These are phyloP conservation scores for Xerocomus minutiporus DNA, from an alignment of 1,284 basidiomycete genomes.

Conservation along the genomic window DNA sequence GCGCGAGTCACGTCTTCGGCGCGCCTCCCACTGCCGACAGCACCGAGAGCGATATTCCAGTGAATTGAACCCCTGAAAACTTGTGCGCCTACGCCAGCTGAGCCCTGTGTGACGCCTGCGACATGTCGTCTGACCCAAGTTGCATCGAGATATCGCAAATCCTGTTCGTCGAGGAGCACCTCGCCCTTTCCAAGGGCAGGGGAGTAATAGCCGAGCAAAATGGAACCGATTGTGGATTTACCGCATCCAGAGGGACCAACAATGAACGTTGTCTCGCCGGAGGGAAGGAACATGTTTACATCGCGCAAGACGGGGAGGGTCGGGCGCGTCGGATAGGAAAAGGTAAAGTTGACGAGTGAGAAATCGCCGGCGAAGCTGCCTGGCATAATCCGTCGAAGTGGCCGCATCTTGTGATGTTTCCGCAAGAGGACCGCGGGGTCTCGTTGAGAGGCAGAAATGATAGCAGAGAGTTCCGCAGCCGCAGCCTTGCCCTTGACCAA, in stretches of 20 bases:
- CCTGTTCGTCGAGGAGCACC: constrained; percentile 81
- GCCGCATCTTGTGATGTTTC: constrained; percentile 22
- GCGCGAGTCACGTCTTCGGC: constrained; percentile 53
- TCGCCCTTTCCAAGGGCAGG: constrained; percentile 47
- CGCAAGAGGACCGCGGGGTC: constrained; percentile 8
- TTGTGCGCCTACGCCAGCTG: constrained; percentile 28
- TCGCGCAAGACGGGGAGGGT: constrained; percentile 45
- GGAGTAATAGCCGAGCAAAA: constrained; percentile 78
- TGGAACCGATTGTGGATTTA: constrained; percentile 75
- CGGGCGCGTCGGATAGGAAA: constrained; percentile 73
- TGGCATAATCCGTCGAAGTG: constrained; percentile 59
- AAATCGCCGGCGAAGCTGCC: constrained; percentile 70
- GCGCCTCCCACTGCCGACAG: constrained; percentile 39
- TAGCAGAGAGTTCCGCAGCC: constrained; percentile 27
- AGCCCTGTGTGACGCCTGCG: constrained; percentile 73
- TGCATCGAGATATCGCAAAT: constrained; percentile 72
- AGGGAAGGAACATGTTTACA: constrained; percentile 60
- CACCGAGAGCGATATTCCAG: constrained; percentile 87
- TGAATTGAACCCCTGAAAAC: constrained; percentile 54
- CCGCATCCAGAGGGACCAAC: constrained; percentile 79
- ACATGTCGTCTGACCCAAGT: constrained; percentile 71
- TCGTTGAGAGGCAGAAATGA: constrained; percentile 23
- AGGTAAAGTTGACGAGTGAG: constrained; percentile 72
- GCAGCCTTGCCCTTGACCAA: constrained; percentile 76
- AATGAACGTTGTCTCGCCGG: constrained; percentile 74